Percentiles rank a stretch among this genome's conserved stretches.
These are phyloP conservation scores for Eimeria praecox DNA, from an alignment of 169 alveolate genomes.

Conservation along the genomic window DNA sequence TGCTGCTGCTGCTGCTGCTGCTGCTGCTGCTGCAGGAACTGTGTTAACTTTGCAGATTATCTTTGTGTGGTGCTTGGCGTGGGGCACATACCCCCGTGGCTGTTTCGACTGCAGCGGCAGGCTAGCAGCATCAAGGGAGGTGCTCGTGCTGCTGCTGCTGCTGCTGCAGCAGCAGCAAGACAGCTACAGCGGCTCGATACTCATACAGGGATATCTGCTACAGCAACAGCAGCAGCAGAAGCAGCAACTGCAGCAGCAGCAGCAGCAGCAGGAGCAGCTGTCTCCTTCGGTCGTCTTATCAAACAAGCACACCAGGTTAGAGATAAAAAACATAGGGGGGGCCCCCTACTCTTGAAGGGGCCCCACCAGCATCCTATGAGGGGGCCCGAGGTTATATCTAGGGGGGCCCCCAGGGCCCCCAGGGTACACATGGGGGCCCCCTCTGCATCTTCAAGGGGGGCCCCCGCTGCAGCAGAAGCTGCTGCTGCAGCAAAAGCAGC, in stretches of 20 bases:
- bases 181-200: slow-evolving; percentile 44
- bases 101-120: slow-evolving; percentile 63
- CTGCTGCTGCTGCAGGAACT: slow-evolving; percentile 62
- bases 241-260: slow-evolving; percentile 68
- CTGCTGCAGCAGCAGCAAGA: not conserved
- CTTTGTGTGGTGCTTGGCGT: slow-evolving; percentile 54
- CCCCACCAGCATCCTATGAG: not conserved
- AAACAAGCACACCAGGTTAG: slow-evolving; percentile 58
- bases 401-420: slow-evolving; percentile 2
- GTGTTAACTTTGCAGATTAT: slow-evolving; percentile 71
- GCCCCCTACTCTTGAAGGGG: not conserved
- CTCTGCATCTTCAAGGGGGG: not conserved
- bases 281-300: slow-evolving; percentile 24
- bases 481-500: too few species aligned
- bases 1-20: slow-evolving; percentile 1
- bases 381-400: not conserved
- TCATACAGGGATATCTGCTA: slow-evolving; percentile 51
- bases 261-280: slow-evolving; percentile 67
- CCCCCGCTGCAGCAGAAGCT: not conserved
- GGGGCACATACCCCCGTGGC: slow-evolving; percentile 68
- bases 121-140: slow-evolving; percentile 45
- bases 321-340: slow-evolving; percentile 26
- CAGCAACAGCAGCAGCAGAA: slow-evolving; percentile 65
- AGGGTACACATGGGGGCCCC: not conserved
- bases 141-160: slow-evolving; percentile 56